Percentiles rank a stretch among this genome's conserved stretches.
phyloP scores from a whole-genome alignment of 2,329 filamentous ascomycete genomes.

The Fusarium sp. region DNA sequence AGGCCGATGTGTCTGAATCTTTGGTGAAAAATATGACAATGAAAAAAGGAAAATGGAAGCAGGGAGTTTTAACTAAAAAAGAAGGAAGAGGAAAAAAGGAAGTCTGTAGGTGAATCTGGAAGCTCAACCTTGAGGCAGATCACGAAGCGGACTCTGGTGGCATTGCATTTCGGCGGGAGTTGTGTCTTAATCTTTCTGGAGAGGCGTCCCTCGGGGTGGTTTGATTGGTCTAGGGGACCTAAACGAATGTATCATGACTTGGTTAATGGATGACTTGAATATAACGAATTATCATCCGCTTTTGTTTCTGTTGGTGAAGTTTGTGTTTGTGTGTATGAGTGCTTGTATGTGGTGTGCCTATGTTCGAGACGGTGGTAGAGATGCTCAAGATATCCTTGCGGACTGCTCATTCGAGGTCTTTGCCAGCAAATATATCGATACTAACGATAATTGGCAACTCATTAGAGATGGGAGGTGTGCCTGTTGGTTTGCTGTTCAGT shows the following conservation, averaged over 20 bases:
- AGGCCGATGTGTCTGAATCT: constrained; percentile 5
- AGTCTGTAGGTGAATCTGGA: constrained; percentile 24
- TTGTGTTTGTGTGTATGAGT: background rate
- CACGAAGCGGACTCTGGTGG: constrained; percentile 33
- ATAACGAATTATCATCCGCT: constrained; percentile 36
- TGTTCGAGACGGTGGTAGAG: background rate
- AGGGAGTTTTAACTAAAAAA: constrained; percentile 15
- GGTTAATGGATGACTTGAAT: constrained; percentile 33
- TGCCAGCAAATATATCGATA: background rate
- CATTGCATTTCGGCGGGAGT: constrained; percentile 50
- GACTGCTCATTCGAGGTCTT: background rate
- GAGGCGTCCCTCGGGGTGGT: constrained; percentile 43
- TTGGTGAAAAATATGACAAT: constrained; percentile 29
- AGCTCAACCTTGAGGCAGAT: constrained; percentile 25
- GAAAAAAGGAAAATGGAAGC: constrained; percentile 26
- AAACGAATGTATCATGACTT: constrained; percentile 41
- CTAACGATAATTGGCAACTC: no score
- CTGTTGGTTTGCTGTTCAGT: background rate
- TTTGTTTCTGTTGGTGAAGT: background rate
- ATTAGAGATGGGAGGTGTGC: background rate
- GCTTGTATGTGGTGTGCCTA: background rate
- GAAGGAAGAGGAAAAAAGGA: constrained; percentile 32
- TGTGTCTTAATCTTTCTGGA: constrained; percentile 38
- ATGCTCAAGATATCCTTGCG: background rate
- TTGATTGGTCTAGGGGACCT: constrained; percentile 44